Evolutionary conservation across 2,329 filamentous ascomycete species (phyloP).

Genomic region (Trichoderma afroharzianum): DNA sequence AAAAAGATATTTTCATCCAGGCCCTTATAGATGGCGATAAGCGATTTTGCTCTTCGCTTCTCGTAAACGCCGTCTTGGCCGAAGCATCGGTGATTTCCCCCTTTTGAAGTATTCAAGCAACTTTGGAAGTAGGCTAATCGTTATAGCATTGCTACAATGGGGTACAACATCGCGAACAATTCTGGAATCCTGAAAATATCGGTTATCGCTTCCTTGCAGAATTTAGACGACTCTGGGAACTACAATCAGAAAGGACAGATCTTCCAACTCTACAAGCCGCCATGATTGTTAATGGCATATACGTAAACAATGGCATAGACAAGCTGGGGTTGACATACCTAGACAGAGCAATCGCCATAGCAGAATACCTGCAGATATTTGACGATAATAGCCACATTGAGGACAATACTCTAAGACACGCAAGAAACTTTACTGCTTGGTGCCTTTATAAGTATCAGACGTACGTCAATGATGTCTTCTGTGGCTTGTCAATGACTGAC

Average conservation of each 20-base stretch:
- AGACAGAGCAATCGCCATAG: conserved; percentile 29
- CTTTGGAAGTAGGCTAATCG: neutral
- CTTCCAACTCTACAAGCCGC: conserved; percentile 35
- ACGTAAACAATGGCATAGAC: conserved; percentile 31
- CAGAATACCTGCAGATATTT: conserved; percentile 29
- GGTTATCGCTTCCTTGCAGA: conserved; percentile 36
- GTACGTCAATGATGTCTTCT: conserved; percentile 21
- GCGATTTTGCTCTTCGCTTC: conserved; percentile 33
- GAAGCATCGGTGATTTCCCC: conserved; percentile 30
- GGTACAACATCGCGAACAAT: conserved; percentile 20
- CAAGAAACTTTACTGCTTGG: conserved; percentile 32
- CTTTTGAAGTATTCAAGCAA: neutral
- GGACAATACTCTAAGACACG: neutral
- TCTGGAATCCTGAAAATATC: conserved; percentile 34
- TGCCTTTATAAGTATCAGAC: conserved; percentile 31
- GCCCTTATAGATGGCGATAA: conserved; percentile 29
- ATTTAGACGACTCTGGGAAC: conserved; percentile 34
- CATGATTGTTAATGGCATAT: conserved; percentile 28
- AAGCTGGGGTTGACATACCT: conserved; percentile 32
- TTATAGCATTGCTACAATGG: neutral
- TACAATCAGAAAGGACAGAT: conserved; percentile 24
- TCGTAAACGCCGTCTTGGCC: conserved; percentile 35
- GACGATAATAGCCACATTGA: neutral
- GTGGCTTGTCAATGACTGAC: neutral
- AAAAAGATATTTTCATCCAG: conserved; percentile 35